phyloP scores from a whole-genome alignment of 192 early-diverging fungal species.

The Coemansia sp. region DNA sequence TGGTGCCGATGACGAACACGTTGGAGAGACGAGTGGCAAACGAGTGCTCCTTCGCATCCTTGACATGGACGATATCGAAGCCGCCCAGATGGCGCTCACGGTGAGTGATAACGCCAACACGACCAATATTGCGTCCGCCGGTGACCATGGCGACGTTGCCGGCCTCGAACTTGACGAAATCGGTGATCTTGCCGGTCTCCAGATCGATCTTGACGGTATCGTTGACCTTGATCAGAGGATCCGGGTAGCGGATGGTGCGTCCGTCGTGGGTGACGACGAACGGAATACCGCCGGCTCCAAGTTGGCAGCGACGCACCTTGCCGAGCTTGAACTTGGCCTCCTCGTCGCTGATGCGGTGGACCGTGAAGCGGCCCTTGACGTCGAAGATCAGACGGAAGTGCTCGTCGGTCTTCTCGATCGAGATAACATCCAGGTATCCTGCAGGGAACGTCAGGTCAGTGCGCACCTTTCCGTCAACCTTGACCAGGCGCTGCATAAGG shows the following conservation, averaged over 20 bases:
- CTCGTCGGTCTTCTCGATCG: constrained; percentile 82
- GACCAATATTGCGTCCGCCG: constrained; percentile 98
- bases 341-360: constrained; percentile 97
- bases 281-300: constrained; percentile 95
- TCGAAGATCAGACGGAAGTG: constrained; percentile 99
- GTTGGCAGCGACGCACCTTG: constrained; percentile 95
- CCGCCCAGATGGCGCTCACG: constrained; percentile 96
- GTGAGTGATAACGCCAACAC: constrained; percentile 95
- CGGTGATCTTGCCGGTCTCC: constrained; percentile 88
- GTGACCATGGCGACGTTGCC: constrained; percentile 97
- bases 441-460: constrained; percentile 96
- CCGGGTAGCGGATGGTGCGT: constrained; percentile 99
- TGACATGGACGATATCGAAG: constrained; percentile 99
- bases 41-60: constrained; percentile 91
- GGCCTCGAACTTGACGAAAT: constrained; percentile 95
- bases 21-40: constrained; percentile 98
- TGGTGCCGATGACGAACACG: constrained; percentile 83
- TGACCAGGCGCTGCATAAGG: constrained; percentile 97
- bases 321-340: constrained; percentile 99
- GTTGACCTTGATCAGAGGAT: constrained; percentile 99
- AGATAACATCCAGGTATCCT: constrained; percentile 87
- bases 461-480: constrained; percentile 98
- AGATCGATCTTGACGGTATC: constrained; percentile 98
- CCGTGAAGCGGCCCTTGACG: constrained; percentile 98
- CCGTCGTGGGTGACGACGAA: constrained; percentile 98